Evolutionary conservation across 148 eudicot genomes (phyloP).

Genomic region (Polygonum maritimum): DNA sequence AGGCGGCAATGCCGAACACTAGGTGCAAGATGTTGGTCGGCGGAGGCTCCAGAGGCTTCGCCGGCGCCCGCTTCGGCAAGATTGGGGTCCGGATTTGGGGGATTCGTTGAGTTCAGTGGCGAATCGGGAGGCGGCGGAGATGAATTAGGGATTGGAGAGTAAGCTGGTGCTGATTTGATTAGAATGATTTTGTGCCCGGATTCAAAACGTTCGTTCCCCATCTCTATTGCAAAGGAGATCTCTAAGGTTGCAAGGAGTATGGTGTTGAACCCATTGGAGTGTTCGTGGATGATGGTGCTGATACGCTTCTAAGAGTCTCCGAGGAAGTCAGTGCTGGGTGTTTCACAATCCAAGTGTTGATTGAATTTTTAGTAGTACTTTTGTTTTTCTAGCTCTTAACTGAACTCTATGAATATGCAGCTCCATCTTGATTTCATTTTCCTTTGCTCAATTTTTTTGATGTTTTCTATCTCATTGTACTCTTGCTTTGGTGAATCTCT

Average conservation of each 20-base stretch:
- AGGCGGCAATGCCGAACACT: slow-evolving; percentile 83
- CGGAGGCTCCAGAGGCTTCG: not conserved
- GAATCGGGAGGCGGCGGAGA: not conserved
- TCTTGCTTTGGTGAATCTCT: too few relatives aligned
- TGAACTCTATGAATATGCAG: too few relatives aligned
- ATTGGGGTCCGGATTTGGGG: not conserved
- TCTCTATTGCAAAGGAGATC: slow-evolving; percentile 74
- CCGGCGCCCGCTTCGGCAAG: not conserved
- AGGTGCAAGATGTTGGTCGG: slow-evolving; percentile 49
- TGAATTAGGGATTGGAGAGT: not conserved
- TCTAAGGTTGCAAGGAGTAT: slow-evolving; percentile 63
- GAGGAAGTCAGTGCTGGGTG: slow-evolving; percentile 43
- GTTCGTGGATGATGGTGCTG: slow-evolving; percentile 80
- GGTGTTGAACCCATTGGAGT: slow-evolving; percentile 92
- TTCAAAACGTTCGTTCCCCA: slow-evolving; percentile 74
- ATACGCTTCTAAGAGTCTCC: slow-evolving; percentile 61
- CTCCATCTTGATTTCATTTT: too few relatives aligned
- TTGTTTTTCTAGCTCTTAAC: too few relatives aligned
- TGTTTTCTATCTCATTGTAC: too few relatives aligned
- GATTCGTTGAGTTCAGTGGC: not conserved
- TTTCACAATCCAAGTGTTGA: not conserved
- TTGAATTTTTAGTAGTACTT: too few relatives aligned
- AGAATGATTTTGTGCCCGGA: too few relatives aligned
- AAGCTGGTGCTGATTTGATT: too few relatives aligned
- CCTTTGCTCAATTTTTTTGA: too few relatives aligned